Conservation (phyloP, 768 basidiomycete species). For the Leccinum boreale region DNA sequence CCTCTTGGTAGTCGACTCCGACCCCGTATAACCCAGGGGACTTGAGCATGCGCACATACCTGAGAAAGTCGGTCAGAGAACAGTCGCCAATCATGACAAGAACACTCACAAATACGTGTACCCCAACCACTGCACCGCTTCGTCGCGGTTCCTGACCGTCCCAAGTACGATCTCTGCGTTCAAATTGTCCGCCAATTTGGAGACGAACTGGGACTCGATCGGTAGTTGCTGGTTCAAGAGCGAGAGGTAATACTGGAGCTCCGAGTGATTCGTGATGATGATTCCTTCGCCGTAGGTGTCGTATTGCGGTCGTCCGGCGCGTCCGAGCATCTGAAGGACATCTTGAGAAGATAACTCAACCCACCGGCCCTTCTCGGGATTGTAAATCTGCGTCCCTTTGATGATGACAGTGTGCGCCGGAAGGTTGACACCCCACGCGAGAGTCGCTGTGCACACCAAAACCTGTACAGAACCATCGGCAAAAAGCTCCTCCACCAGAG, state of each 20-base stretch:
- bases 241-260: slow-evolving; percentile 95
- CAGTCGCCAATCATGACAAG: slow-evolving; percentile 7
- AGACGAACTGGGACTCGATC: slow-evolving; percentile 93
- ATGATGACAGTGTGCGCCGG: slow-evolving; percentile 98
- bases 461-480: slow-evolving; percentile 90
- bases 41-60: slow-evolving; percentile 93
- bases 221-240: slow-evolving; percentile 96
- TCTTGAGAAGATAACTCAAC: slow-evolving; percentile 94
- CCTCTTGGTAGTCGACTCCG: slow-evolving; percentile 86
- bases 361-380: slow-evolving; percentile 98
- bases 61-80: slow-evolving; percentile 25
- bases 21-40: slow-evolving; percentile 86
- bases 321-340: slow-evolving; percentile 97
- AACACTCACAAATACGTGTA: slow-evolving; percentile 83
- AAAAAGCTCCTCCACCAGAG: slow-evolving; percentile 91
- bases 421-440: slow-evolving; percentile 99
- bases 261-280: slow-evolving; percentile 97
- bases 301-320: slow-evolving; percentile 95
- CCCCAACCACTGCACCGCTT: slow-evolving; percentile 96
- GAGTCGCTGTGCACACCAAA: slow-evolving; percentile 93
- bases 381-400: slow-evolving; percentile 99
- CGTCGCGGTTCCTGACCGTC: slow-evolving; percentile 90
- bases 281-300: slow-evolving; percentile 97
- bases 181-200: slow-evolving; percentile 89
- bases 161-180: slow-evolving; percentile 98